These are phyloP conservation scores for Auriscalpium orientale DNA, from an alignment of 768 basidiomycete species.

Conservation along the genomic window DNA sequence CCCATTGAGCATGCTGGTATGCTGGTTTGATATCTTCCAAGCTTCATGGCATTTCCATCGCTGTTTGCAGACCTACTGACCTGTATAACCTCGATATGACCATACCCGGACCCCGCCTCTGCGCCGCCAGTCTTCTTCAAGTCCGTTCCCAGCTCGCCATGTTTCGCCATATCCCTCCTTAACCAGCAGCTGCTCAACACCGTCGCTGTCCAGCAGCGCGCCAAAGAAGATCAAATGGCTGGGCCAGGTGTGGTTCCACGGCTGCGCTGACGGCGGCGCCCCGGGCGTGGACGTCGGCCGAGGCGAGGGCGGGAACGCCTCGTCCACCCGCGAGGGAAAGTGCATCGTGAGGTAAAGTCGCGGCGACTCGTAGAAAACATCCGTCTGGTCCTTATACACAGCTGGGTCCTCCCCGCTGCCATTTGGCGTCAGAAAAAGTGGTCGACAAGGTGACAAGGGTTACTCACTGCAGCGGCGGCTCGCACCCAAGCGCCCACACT, in stretches of 20 bases:
- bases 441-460: not conserved
- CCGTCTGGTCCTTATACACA: conserved; percentile 73
- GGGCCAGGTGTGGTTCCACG: conserved; percentile 76
- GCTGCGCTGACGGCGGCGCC: conserved; percentile 16
- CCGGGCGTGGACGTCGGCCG: conserved; percentile 47
- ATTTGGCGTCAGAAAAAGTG: not conserved
- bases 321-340: conserved; percentile 61
- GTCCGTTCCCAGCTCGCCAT: conserved; percentile 55
- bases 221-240: conserved; percentile 80
- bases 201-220: conserved; percentile 50
- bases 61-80: too few species aligned
- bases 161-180: conserved; percentile 56
- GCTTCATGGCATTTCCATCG: too few species aligned
- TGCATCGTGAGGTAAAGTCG: conserved; percentile 50
- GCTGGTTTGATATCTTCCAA: too few species aligned
- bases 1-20: too few species aligned
- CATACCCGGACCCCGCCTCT: conserved; percentile 70
- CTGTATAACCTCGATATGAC: conserved; percentile 18
- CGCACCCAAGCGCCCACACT: conserved; percentile 86
- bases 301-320: conserved; percentile 56
- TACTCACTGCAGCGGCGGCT: conserved; percentile 81
- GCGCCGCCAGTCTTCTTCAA: conserved; percentile 67
- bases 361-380: conserved; percentile 73
- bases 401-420: conserved; percentile 41
- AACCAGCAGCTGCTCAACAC: conserved; percentile 39